These are phyloP conservation scores for Pichia cabralensis DNA, from an alignment of 805 yeast genomes.

Conservation along the genomic window DNA sequence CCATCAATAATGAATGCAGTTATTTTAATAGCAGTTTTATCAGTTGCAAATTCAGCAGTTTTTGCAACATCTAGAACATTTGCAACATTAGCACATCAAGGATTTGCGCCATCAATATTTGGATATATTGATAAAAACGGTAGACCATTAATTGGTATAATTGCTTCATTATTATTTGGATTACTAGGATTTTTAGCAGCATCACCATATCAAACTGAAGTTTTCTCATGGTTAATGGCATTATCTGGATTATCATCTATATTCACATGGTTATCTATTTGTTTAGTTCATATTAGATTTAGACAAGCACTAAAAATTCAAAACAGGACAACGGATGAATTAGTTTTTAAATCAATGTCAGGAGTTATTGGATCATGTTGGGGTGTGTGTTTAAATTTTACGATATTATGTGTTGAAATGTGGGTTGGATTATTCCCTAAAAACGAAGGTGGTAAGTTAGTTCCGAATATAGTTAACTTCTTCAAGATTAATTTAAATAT, in stretches of 20 bases:
- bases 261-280: slow-evolving; percentile 63
- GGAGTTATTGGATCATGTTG: slow-evolving; percentile 56
- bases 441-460: slow-evolving; percentile 27
- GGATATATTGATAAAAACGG: slow-evolving; percentile 62
- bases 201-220: slow-evolving; percentile 38
- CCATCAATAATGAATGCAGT: slow-evolving; percentile 63
- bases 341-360: slow-evolving; percentile 49
- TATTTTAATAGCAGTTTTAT: slow-evolving; percentile 52
- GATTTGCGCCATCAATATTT: slow-evolving; percentile 46
- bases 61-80: slow-evolving; percentile 59
- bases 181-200: slow-evolving; percentile 51
- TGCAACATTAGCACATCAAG: slow-evolving; percentile 53
- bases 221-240: slow-evolving; percentile 63
- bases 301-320: slow-evolving; percentile 51
- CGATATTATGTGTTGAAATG: slow-evolving; percentile 60
- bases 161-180: slow-evolving; percentile 39
- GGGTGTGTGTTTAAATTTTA: slow-evolving; percentile 43
- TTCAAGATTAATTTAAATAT: slow-evolving; percentile 52
- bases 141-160: slow-evolving; percentile 58
- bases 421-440: slow-evolving; percentile 67
- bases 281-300: slow-evolving; percentile 53
- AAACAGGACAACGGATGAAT: slow-evolving; percentile 52
- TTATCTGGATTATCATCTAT: slow-evolving; percentile 63
- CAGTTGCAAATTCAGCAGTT: slow-evolving; percentile 63
- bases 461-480: slow-evolving; percentile 44